These are phyloP conservation scores for Ogataea trehaloabstinens DNA, from an alignment of 805 yeast genomes.

Conservation along the genomic window DNA sequence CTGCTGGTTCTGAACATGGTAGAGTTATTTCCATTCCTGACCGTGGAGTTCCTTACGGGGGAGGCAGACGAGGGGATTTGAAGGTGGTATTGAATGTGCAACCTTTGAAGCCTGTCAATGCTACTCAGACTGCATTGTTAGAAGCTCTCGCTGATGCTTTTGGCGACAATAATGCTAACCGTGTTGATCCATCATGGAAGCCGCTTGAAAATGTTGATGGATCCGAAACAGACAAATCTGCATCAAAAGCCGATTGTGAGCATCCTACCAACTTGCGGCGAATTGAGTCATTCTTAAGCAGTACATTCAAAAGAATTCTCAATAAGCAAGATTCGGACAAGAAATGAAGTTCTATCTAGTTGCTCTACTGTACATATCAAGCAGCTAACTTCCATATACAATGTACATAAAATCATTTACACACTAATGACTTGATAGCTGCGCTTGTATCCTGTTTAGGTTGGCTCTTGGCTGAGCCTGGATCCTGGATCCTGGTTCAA, in stretches of 20 bases:
- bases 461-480: no score
- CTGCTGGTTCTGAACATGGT: conserved; percentile 82
- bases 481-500: no score
- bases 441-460: no score
- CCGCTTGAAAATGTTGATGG: conserved; percentile 27
- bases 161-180: conserved; percentile 74
- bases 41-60: conserved; percentile 76
- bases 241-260: conserved; percentile 21
- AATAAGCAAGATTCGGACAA: conserved; percentile 20
- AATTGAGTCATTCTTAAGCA: conserved; percentile 57
- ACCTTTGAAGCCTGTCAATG: conserved; percentile 71
- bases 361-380: background rate
- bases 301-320: conserved; percentile 49
- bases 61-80: conserved; percentile 70
- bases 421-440: no score
- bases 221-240: conserved; percentile 7
- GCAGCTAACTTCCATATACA: background rate
- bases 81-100: conserved; percentile 70
- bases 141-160: conserved; percentile 94
- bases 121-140: conserved; percentile 82
- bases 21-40: conserved; percentile 73
- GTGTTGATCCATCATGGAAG: conserved; percentile 53
- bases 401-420: conserved; percentile 2
- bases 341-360: conserved; percentile 5
- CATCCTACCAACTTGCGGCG: conserved; percentile 51